These are phyloP conservation scores for Anthracocystis setariae DNA, from an alignment of 1,284 basidiomycete species.

Conservation along the genomic window DNA sequence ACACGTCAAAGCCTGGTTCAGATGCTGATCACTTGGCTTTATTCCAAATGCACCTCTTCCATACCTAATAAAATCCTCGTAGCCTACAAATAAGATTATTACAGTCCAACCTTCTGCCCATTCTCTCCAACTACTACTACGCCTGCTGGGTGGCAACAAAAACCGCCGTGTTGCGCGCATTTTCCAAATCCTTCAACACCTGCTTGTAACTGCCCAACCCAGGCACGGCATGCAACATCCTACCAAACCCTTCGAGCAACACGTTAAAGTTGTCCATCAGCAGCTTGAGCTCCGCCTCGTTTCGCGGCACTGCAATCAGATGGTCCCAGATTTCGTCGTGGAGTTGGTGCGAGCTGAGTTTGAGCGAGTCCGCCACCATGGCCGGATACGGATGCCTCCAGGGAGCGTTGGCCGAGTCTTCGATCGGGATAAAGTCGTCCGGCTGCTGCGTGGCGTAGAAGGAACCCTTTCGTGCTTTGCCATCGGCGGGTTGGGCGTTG, in stretches of 20 bases:
- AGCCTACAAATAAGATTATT: too few species aligned
- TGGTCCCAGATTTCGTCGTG: constrained; percentile 51
- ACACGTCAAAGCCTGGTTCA: too few species aligned
- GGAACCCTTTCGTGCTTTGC: constrained; percentile 23
- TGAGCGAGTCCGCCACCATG: constrained; percentile 41
- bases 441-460: constrained; percentile 21
- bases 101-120: neutral
- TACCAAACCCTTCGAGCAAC: constrained; percentile 31
- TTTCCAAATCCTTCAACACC: constrained; percentile 27
- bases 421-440: constrained; percentile 27
- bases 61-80: too few species aligned
- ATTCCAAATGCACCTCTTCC: too few species aligned
- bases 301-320: constrained; percentile 29
- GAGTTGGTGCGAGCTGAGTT: constrained; percentile 27
- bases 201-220: constrained; percentile 33
- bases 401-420: constrained; percentile 39
- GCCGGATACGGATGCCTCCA: constrained; percentile 49
- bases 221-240: constrained; percentile 42
- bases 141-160: constrained; percentile 41
- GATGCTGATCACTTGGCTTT: too few species aligned
- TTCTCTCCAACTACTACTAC: neutral
- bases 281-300: constrained; percentile 25
- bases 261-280: constrained; percentile 36
- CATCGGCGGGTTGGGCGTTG: constrained; percentile 6
- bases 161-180: constrained; percentile 36